Base-by-base conservation (phyloP, 1,284 basidiomycete genomes). In the Ganoderma lucidum region DNA sequence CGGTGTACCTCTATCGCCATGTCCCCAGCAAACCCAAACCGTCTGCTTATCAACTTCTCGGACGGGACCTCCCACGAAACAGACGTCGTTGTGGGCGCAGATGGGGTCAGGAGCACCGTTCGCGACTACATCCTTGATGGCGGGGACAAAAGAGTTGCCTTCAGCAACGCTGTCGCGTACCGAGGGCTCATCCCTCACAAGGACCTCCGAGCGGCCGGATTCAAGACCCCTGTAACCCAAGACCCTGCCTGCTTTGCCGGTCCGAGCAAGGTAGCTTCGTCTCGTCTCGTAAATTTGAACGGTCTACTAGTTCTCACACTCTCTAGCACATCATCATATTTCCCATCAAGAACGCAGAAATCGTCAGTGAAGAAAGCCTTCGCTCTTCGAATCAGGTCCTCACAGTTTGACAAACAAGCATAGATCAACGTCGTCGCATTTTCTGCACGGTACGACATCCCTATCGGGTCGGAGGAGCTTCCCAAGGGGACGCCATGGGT, bases 361-460 rank as follows among this genome's bases (percentile, higher is more conserved):
- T 82, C 28, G 86, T 87, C 65, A 65, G 81, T 75, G 9, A 56
- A 8, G 0, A 32, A 30, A 58, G 9, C 12, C 23, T 10, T n/a
- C 14, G 0, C 28, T 39, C 14, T 64, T 59, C 23, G 17, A 10
- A n/a, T 35, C 23, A 53, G 30, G 23, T 32, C 63, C 30, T 63
- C 39, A 60, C 23, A 55, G 23, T 6, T 35, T 44, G 39, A 48
- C 53, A 2, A 61, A 30, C 35, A 15, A 19, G 17, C 41, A 39
- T 73, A 87, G 84, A 82, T 89, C 63, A 90, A 90, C 73, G 75
- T 90, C 12, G 87, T 89, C 10, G 82, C 83, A 0, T 89, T 89
- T 70, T 76, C 77, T 2, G 82, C 85, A 0, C 81, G 88, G 63
- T 79, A 79, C 66, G 77, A 78, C 41, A 75, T 80, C 6, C 80